These are phyloP conservation scores for Colletotrichum phormii DNA, from an alignment of 2,329 filamentous ascomycete genomes.

Conservation along the genomic window DNA sequence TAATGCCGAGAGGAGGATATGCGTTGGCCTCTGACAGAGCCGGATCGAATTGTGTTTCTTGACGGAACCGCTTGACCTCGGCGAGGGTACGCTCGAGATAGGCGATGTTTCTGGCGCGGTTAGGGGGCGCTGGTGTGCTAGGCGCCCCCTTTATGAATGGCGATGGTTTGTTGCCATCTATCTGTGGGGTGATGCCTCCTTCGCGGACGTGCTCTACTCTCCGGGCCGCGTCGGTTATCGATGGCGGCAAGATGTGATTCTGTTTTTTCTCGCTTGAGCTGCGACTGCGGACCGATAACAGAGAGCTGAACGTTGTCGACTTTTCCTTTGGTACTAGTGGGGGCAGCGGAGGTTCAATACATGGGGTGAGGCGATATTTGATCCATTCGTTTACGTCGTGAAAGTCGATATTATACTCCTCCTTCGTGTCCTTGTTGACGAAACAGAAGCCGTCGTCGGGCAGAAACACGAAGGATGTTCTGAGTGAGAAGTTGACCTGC, in stretches of 20 bases:
- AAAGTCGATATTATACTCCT: conserved; percentile 86
- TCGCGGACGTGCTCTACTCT: conserved; percentile 48
- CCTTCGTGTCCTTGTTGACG: conserved; percentile 82
- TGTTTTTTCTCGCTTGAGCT: conserved; percentile 52
- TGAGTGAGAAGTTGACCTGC: conserved; percentile 91
- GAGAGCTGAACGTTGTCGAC: conserved; percentile 53
- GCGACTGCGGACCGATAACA: conserved; percentile 60
- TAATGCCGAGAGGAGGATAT: conserved; percentile 84
- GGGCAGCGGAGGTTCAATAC: conserved; percentile 75
- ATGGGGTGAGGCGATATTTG: conserved; percentile 82
- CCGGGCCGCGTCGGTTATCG: conserved; percentile 42
- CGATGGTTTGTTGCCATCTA: conserved; percentile 47
- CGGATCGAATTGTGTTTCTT: conserved; percentile 74
- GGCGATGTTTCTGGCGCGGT: conserved; percentile 57
- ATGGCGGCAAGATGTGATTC: conserved; percentile 36
- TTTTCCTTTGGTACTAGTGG: conserved; percentile 57
- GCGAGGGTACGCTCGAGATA: conserved; percentile 83
- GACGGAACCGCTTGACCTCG: conserved; percentile 79
- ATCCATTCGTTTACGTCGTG: conserved; percentile 85
- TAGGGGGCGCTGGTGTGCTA: conserved; percentile 58
- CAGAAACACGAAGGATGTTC: conserved; percentile 86
- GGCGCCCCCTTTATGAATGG: conserved; percentile 41
- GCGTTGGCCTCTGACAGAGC: conserved; percentile 71
- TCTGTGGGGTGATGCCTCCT: conserved; percentile 58
- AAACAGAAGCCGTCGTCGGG: conserved; percentile 91